A percentile compares a stretch with the other conserved stretches of the same genome.
Evolutionary conservation across 1,284 basidiomycete species (phyloP).

Genomic region (Mycosarcoma mackinlayi): DNA sequence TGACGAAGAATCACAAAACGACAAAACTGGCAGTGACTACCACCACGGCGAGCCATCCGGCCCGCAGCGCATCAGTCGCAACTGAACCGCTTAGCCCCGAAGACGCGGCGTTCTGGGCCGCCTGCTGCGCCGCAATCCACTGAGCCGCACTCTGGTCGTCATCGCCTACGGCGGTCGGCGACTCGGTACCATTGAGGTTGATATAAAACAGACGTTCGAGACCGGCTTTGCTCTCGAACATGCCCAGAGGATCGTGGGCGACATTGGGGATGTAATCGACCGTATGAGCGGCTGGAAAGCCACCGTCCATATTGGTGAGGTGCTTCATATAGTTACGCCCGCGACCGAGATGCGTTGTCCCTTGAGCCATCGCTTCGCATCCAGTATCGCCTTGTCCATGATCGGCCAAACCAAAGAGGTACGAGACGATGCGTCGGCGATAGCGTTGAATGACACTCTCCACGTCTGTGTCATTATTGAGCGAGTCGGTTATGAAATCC

Average conservation of each 20-base stretch:
- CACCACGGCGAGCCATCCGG: no score
- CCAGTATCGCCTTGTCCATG: conserved; percentile 42
- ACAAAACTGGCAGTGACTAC: no score
- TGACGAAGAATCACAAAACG: no score
- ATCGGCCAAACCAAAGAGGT: conserved; percentile 46
- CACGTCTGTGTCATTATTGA: conserved; percentile 43
- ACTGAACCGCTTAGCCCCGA: no score
- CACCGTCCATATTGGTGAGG: conserved; percentile 25
- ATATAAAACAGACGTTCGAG: conserved; percentile 52
- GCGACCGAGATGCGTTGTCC: conserved; percentile 40
- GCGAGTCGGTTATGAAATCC: conserved; percentile 44
- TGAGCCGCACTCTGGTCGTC: conserved; percentile 25
- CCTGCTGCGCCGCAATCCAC: no score
- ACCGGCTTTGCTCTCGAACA: conserved; percentile 45
- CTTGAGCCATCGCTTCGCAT: conserved; percentile 48
- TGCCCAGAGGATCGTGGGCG: conserved; percentile 43
- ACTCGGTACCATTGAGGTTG: conserved; percentile 48
- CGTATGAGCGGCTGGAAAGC: conserved; percentile 33
- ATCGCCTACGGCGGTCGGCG: conserved; percentile 47
- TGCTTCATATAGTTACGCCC: conserved; percentile 49
- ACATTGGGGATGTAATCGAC: conserved; percentile 48
- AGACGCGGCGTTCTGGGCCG: no score
- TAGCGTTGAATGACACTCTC: conserved; percentile 46
- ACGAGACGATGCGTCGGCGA: conserved; percentile 37
- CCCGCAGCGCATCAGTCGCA: not conserved